phyloP scores from a whole-genome alignment of 768 basidiomycete genomes.

The Favolaschia claudopus region DNA sequence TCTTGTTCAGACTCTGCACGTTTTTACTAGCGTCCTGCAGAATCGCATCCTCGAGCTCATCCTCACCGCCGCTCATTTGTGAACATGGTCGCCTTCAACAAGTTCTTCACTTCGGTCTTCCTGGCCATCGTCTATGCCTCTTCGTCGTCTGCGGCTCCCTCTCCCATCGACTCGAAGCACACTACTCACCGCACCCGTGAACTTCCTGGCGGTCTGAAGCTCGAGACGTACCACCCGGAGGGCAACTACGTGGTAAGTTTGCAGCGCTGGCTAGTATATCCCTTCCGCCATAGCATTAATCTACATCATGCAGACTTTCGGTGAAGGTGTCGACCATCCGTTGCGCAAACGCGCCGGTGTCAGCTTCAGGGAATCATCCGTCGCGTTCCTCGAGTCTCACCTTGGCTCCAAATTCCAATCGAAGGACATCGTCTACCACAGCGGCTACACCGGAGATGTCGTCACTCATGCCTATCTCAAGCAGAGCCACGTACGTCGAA shows the following conservation, averaged over 20 bases:
- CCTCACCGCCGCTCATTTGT: too few relatives aligned
- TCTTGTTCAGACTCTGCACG: too few relatives aligned
- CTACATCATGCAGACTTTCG: conserved; percentile 31
- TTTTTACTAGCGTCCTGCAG: too few relatives aligned
- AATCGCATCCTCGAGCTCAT: too few relatives aligned
- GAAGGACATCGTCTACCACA: conserved; percentile 29
- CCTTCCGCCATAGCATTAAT: background rate
- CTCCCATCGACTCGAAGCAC: conserved; percentile 35
- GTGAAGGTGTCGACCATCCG: conserved; percentile 34
- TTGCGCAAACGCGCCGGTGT: conserved; percentile 26
- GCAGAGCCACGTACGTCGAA: conserved; percentile 36
- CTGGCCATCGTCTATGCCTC: conserved; percentile 38
- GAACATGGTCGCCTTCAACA: conserved; percentile 35
- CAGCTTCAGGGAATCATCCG: conserved; percentile 37
- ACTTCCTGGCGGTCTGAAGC: conserved; percentile 37
- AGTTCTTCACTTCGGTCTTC: conserved; percentile 36
- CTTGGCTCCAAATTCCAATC: conserved; percentile 24
- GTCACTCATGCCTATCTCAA: conserved; percentile 38
- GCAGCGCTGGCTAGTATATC: background rate
- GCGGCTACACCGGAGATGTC: conserved; percentile 26
- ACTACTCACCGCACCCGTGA: conserved; percentile 40
- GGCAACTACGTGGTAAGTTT: conserved; percentile 47
- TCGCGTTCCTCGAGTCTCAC: conserved; percentile 30
- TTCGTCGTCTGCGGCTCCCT: conserved; percentile 33
- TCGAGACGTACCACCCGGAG: conserved; percentile 46